Evolutionary conservation across 164 flowering plant genomes (phyloP), one percentile per base, ranked within the genome.

Genomic region (Vitis labrusca): DNA sequence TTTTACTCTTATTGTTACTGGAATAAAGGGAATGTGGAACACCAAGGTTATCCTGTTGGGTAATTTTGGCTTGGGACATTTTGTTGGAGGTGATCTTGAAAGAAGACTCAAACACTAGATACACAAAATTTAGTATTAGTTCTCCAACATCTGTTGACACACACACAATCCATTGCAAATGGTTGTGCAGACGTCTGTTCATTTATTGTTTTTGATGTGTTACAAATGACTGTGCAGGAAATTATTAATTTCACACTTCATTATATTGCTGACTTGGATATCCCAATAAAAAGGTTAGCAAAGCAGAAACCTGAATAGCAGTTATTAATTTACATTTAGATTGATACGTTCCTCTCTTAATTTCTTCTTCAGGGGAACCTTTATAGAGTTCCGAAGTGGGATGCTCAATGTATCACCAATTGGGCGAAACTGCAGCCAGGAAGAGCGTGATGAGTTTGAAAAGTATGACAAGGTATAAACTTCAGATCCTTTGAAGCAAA

Each of bases 321-420:
- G 15, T 62, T 27, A 8, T 17, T 59, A 55, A 13, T 17, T 3
- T 57, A n/a, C 55, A 11, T 58, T 56, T 10, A 27, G 16, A 19
- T 19, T 63, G 52, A 50, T 32, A 23, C 16, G 17, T 32, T 51
- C 17, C 4, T 67, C 8, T 56, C 32, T 8, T 2, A 30, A 63
- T 66, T 51, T 9, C 17, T 48, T 69, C 10, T 73, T 10, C 54
- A 96, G 99, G 87, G 97, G 99, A 71, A 96, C 99, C 53, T 96
- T 96, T 69, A 90, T 93, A 63, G 99, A 96, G 79, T 96, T 93
- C 74, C 86, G 99, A 76, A 91, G 84, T 85, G 99, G 99, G 61
- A 96, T 96, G 99, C 71, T 96, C 66, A 96, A 96, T 74, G 95
- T 96, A 56, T 93, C 97, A 67, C 98, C 99, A 68, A 96, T 96